Evolutionary conservation across 371 early-diverging fungal species (phyloP).

Genomic region (Apophysomyces trapeziformis): DNA sequence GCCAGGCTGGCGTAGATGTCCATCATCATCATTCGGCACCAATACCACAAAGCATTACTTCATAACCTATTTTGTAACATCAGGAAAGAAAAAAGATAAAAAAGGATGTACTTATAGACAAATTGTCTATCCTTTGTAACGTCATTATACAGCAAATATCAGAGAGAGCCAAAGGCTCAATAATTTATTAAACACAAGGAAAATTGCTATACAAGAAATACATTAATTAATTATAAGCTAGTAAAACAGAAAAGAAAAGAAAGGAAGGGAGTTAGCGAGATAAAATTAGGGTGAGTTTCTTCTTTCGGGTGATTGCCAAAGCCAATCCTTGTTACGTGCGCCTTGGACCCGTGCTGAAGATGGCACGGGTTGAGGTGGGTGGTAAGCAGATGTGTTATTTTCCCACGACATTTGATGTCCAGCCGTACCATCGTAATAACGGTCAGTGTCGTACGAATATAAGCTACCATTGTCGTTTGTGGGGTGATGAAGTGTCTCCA

Average conservation of each 20-base stretch:
- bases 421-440: constrained; percentile 24
- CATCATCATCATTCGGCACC: constrained; percentile 10
- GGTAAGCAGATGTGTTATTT: neutral
- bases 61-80: constrained; percentile 7
- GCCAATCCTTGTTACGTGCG: constrained; percentile 20
- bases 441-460: constrained; percentile 9
- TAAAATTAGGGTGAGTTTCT: neutral
- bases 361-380: constrained; percentile 7
- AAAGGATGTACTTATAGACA: constrained; percentile 2
- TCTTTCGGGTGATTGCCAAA: constrained; percentile 26
- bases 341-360: constrained; percentile 25
- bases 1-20: constrained; percentile 17
- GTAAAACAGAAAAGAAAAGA: no score
- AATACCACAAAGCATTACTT: constrained; percentile 10
- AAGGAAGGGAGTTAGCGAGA: no score
- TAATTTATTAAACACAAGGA: neutral
- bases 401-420: neutral
- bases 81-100: neutral
- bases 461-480: neutral
- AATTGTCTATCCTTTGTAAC: neutral
- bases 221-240: no score
- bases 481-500: constrained; percentile 22
- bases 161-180: neutral
- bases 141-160: neutral
- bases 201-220: no score